phyloP scores from a whole-genome alignment of 371 early-diverging fungal species.

The Parasitella parasitica region DNA sequence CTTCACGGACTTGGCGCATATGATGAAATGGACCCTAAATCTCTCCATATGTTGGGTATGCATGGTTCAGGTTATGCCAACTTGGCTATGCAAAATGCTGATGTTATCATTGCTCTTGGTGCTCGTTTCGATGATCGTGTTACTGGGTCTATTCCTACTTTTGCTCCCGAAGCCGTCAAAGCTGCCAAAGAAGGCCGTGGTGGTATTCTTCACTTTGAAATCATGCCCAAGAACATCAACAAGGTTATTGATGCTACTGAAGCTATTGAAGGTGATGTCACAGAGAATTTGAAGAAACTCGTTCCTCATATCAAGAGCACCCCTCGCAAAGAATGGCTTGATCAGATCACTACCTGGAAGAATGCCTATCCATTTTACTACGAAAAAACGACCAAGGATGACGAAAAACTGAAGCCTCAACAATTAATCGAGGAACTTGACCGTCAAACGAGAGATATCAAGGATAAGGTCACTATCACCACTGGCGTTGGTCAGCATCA shows the following conservation, averaged over 20 bases:
- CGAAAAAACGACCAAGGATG: constrained; percentile 40
- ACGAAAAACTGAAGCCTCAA: constrained; percentile 81
- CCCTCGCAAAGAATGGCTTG: constrained; percentile 83
- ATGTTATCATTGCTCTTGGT: constrained; percentile 93
- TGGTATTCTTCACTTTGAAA: constrained; percentile 97
- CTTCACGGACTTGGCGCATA: constrained; percentile 91
- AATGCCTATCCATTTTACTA: constrained; percentile 88
- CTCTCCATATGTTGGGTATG: constrained; percentile 98
- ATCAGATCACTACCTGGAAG: constrained; percentile 83
- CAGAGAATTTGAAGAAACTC: constrained; percentile 76
- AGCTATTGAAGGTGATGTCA: constrained; percentile 94
- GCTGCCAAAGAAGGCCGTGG: constrained; percentile 89
- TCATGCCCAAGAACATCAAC: constrained; percentile 98
- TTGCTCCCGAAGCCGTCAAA: constrained; percentile 91
- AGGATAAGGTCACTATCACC: constrained; percentile 91
- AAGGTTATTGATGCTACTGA: constrained; percentile 90
- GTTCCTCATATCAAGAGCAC: constrained; percentile 74
- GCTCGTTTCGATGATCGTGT: constrained; percentile 98
- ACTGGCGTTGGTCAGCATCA: constrained; percentile 99
- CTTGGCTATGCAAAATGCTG: constrained; percentile 95
- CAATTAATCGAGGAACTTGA: constrained; percentile 90
- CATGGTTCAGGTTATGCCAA: constrained; percentile 97
- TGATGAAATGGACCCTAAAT: constrained; percentile 87
- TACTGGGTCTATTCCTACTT: constrained; percentile 81
- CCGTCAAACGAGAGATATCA: constrained; percentile 73